phyloP scores from a whole-genome alignment of 83 land plant species.

The Thuja plicata region DNA sequence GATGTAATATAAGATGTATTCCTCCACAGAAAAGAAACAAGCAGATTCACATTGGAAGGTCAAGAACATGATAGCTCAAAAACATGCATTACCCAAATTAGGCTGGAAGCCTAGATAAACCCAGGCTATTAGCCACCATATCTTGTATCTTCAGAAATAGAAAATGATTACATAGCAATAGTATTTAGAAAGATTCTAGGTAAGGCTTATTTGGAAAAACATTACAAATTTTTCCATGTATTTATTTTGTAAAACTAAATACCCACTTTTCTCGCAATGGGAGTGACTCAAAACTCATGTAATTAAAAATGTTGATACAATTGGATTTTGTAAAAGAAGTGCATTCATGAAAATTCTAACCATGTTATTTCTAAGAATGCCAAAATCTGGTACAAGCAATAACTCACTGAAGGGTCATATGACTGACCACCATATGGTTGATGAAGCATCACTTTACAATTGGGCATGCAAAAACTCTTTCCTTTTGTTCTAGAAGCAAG shows the following conservation, averaged over 20 bases:
- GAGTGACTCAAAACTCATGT: background rate
- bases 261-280: conserved; percentile 22
- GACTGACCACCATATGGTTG: too few species aligned
- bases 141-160: background rate
- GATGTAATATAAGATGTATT: background rate
- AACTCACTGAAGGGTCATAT: conserved; percentile 34
- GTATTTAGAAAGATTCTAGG: background rate
- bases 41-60: background rate
- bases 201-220: background rate
- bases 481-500: conserved; percentile 92
- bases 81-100: background rate
- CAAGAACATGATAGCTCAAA: background rate
- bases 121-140: background rate
- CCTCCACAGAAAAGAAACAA: background rate
- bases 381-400: background rate
- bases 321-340: background rate
- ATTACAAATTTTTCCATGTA: background rate
- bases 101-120: background rate
- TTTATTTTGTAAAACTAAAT: background rate
- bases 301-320: background rate
- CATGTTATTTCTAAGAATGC: background rate
- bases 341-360: background rate
- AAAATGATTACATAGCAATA: background rate
- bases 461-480: conserved; percentile 98
- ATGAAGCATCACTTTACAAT: conserved; percentile 93